A percentile compares a stretch with the other conserved stretches of the same genome.
Conservation (phyloP, 768 basidiomycete species). For the Goffeauzyma gilvescens region DNA sequence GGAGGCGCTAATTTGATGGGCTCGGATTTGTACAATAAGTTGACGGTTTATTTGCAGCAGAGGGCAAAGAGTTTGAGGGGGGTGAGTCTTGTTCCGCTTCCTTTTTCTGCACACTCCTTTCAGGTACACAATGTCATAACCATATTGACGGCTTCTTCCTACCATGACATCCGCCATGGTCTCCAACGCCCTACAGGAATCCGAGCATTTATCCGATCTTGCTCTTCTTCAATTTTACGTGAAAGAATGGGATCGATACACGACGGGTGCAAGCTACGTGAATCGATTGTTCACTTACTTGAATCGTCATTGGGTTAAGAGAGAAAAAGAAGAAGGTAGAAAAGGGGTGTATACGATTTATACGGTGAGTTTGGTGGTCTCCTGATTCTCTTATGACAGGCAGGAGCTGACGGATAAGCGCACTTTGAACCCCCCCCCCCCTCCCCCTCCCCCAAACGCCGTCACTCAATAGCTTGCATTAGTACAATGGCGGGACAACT, state of each 20-base stretch:
- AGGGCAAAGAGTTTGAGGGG: too few species aligned
- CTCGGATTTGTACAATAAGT: constrained; percentile 85
- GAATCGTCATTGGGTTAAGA: constrained; percentile 97
- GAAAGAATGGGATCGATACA: constrained; percentile 85
- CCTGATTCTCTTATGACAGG: too few species aligned
- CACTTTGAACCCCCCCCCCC: neutral
- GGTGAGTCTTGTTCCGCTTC: too few species aligned
- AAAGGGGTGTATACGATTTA: constrained; percentile 90
- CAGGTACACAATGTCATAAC: neutral
- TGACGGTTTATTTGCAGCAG: constrained; percentile 75
- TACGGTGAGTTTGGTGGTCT: constrained; percentile 54
- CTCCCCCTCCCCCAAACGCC: too few species aligned
- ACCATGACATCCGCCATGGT: neutral
- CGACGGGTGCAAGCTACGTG: constrained; percentile 89
- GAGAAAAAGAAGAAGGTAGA: constrained; percentile 89
- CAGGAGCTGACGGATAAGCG: too few species aligned
- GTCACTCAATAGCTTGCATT: constrained; percentile 64
- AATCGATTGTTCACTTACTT: constrained; percentile 94
- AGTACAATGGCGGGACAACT: constrained; percentile 83
- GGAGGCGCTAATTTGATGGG: constrained; percentile 85
- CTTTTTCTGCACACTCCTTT: too few species aligned
- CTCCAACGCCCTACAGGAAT: constrained; percentile 38
- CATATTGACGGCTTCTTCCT: too few species aligned
- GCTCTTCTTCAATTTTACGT: constrained; percentile 79
- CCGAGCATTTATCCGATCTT: constrained; percentile 66